A percentile compares a stretch with the other conserved stretches of the same genome.
Conservation (phyloP, 208 protist genomes). For the Crithidia bombi region DNA sequence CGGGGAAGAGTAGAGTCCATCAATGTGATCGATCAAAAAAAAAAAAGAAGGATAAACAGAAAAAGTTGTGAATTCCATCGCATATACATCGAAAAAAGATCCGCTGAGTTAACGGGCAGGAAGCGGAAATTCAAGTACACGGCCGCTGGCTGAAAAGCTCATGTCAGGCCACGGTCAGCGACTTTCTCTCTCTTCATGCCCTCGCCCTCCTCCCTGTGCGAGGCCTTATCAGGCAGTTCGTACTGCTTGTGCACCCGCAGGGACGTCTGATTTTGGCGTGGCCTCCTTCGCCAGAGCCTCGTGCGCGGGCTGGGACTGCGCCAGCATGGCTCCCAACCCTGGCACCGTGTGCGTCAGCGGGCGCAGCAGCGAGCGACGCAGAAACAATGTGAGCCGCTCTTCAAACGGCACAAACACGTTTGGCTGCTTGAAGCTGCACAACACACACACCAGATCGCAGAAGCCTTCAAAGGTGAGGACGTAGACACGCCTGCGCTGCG, state of each 20-base stretch:
- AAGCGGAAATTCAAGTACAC: too few relatives aligned
- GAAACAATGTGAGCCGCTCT: constrained; percentile 66
- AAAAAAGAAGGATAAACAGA: not conserved
- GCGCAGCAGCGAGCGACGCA: constrained; percentile 75
- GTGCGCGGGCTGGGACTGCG: constrained; percentile 23
- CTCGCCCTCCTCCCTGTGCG: too few relatives aligned
- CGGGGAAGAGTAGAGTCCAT: too few relatives aligned
- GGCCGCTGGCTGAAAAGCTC: too few relatives aligned
- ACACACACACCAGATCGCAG: constrained; percentile 79
- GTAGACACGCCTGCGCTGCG: constrained; percentile 28
- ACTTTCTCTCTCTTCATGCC: too few relatives aligned
- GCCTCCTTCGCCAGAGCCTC: constrained; percentile 2
- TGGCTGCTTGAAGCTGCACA: constrained; percentile 88
- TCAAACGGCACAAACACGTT: constrained; percentile 85
- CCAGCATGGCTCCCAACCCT: constrained; percentile 37
- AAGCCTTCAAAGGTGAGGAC: constrained; percentile 85
- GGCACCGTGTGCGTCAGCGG: constrained; percentile 76
- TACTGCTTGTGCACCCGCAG: not conserved
- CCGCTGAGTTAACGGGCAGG: too few relatives aligned
- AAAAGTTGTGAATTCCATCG: not conserved
- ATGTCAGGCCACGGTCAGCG: too few relatives aligned
- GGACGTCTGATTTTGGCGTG: not conserved
- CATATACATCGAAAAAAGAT: not conserved
- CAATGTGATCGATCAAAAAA: not conserved
- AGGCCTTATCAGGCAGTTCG: not conserved